These are phyloP conservation scores for Zygotorulaspora danielsina DNA, from an alignment of 805 yeast species.

Conservation along the genomic window DNA sequence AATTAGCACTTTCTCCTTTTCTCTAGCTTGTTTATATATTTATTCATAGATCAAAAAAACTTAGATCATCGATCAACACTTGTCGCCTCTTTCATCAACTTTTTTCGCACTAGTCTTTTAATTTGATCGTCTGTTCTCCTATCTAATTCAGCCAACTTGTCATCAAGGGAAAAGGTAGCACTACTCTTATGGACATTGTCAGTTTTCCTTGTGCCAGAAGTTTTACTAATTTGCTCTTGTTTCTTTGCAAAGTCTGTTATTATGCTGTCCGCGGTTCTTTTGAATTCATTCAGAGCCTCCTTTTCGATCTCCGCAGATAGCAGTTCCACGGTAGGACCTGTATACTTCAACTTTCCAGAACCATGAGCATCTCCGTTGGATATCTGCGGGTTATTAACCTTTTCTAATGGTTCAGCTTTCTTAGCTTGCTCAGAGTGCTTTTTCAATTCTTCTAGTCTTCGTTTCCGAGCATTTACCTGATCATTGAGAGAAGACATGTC, in stretches of 20 bases:
- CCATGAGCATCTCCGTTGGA: not conserved
- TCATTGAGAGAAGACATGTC: slow-evolving; percentile 9
- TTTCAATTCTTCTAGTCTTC: slow-evolving; percentile 6
- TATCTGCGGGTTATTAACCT: not conserved
- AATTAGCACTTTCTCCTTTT: not conserved
- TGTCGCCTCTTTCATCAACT: slow-evolving; percentile 20
- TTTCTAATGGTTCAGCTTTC: not conserved
- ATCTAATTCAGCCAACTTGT: slow-evolving; percentile 38
- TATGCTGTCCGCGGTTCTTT: slow-evolving; percentile 1
- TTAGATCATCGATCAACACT: no score
- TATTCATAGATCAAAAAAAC: not conserved
- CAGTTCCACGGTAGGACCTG: slow-evolving; percentile 1
- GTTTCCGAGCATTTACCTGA: slow-evolving; percentile 12
- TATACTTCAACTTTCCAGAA: not conserved
- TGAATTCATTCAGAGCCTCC: slow-evolving; percentile 1
- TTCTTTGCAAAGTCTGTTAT: slow-evolving; percentile 5
- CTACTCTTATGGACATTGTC: slow-evolving; percentile 32
- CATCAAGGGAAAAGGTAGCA: slow-evolving; percentile 39
- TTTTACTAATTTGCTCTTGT: slow-evolving; percentile 10
- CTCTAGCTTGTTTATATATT: not conserved
- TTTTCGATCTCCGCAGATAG: slow-evolving; percentile 5
- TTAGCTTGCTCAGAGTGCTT: not conserved
- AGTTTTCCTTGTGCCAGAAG: slow-evolving; percentile 10
- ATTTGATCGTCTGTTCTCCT: slow-evolving; percentile 43
- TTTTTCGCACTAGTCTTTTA: slow-evolving; percentile 37